phyloP scores from a whole-genome alignment of 371 early-diverging fungal species.

The Haplosporangium sp. region DNA sequence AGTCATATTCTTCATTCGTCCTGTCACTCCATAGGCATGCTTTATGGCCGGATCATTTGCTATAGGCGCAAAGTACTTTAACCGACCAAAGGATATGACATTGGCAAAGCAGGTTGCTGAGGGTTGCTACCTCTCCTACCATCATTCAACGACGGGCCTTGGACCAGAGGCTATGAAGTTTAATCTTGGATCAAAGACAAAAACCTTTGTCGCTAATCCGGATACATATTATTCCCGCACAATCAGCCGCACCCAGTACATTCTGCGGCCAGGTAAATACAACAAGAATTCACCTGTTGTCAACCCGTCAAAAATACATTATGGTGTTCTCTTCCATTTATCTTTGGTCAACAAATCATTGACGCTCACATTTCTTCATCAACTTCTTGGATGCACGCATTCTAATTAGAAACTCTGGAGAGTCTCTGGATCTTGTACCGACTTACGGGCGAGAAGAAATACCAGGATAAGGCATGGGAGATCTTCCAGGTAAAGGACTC shows the following conservation, averaged over 20 bases:
- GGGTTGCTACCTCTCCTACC: constrained; percentile 73
- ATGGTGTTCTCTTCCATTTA: no score
- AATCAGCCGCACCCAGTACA: constrained; percentile 36
- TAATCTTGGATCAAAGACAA: not conserved
- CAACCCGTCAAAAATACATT: no score
- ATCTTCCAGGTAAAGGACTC: constrained; percentile 65
- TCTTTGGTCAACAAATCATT: no score
- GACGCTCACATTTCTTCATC: no score
- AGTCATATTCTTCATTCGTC: constrained; percentile 15
- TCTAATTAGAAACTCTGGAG: constrained; percentile 77
- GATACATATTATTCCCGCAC: constrained; percentile 29
- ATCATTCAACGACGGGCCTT: constrained; percentile 61
- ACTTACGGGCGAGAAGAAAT: constrained; percentile 78
- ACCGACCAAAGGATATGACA: constrained; percentile 59
- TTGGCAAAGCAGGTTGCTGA: constrained; percentile 64
- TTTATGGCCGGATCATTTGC: constrained; percentile 81
- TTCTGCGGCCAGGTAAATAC: constrained; percentile 42
- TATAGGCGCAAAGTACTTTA: constrained; percentile 64
- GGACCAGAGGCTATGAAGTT: constrained; percentile 65
- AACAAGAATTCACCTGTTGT: no score
- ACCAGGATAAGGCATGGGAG: constrained; percentile 81
- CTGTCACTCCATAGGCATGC: constrained; percentile 58
- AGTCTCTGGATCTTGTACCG: constrained; percentile 79
- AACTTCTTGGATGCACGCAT: no score
- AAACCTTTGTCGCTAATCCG: constrained; percentile 11